Base-by-base conservation (phyloP, 805 yeast species). In the Zygotorulaspora florentina region DNA sequence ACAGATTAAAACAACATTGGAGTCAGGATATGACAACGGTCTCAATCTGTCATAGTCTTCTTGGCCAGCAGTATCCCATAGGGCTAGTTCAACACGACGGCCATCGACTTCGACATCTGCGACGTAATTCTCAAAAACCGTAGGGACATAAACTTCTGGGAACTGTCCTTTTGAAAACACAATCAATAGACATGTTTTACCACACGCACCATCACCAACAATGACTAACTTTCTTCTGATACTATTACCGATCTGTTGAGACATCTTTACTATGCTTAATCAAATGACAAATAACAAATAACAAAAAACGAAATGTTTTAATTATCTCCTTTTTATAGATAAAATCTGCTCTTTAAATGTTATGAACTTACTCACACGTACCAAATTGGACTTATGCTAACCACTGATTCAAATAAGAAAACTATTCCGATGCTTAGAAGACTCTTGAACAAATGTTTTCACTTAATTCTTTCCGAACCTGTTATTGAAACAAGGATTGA, bases 11-110 rank as follows among this genome's bases (percentile, higher is more conserved):
- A 89, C 85, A 52, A 89, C 96, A 66, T 87, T 86, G 33, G 96
- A 85, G 67, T 89, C 96, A 51, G 96, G 96, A 70, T 89, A 89
- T 11, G 91, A 83, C 54, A 87, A 74, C 36, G 96, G 96, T 71
- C 96, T 84, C 58, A 87, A 75, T 70, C 96, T 85, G 69, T 88
- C 96, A 66, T 89, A 89, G 74, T 90, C 97, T 75, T 89, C 97
- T 79, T 89, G 97, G 55, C 97, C 97, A 46, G 97, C 96, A 57
- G 96, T 89, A 88, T 89, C 96, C 96, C 96, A 89, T 56, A 89
- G 75, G 7, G 96, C 96, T 69, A 89, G 75, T 67, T 90, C 96
- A 48, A 91, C 97, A 66, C 86, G 80, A 70, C 91, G 85, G 41
- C 95, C 95, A 60, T 85, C 91, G 47, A 85, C 84, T 64, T 81